These are phyloP conservation scores for Tuber brumale DNA, from an alignment of 495 filamentous ascomycete species.

Conservation along the genomic window DNA sequence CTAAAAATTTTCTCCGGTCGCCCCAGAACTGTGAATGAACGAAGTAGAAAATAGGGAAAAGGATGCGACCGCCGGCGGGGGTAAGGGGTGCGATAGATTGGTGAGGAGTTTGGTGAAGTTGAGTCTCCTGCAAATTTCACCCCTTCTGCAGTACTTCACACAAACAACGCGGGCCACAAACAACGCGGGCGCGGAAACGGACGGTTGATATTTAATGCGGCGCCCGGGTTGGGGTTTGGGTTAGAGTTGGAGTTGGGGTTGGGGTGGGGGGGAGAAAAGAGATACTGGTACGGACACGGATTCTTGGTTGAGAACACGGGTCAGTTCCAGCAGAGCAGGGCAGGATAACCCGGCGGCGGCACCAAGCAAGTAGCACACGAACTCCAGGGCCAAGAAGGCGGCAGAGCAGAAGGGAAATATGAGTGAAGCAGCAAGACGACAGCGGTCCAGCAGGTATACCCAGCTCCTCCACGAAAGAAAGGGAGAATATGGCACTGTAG, in stretches of 20 bases:
- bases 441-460: background rate
- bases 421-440: background rate
- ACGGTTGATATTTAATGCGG: slow-evolving; percentile 33
- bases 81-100: background rate
- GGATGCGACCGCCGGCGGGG: background rate
- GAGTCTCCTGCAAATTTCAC: background rate
- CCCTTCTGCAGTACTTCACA: background rate
- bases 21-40: background rate
- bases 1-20: slow-evolving; percentile 1
- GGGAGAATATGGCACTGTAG: background rate
- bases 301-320: background rate
- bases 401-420: background rate
- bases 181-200: background rate
- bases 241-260: slow-evolving; percentile 24
- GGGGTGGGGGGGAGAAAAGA: background rate
- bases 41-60: background rate
- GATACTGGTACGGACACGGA: background rate
- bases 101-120: background rate
- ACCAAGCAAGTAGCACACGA: background rate
- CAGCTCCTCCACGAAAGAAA: background rate
- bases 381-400: background rate
- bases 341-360: background rate
- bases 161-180: background rate
- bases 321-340: background rate
- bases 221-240: slow-evolving; percentile 36